Evolutionary conservation across 345 rosid genomes (phyloP), one percentile per base, ranked within the genome.

Genomic region (Gossypium longicalyx): DNA sequence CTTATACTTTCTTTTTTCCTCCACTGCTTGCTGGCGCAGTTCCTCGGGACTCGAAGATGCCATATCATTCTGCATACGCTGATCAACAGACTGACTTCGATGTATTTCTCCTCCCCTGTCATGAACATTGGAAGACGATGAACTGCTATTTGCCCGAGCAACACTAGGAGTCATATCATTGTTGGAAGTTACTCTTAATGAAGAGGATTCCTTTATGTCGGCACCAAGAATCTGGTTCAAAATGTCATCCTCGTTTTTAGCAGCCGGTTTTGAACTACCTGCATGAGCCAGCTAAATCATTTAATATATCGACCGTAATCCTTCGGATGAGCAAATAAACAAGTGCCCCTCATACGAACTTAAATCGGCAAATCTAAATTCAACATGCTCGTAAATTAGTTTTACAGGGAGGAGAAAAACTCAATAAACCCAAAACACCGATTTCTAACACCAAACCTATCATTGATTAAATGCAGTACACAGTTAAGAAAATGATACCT

Each of bases 1-100:
- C 81, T 81, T 95, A 66, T 90, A 86, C 83, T 80, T 89, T 79
- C 79, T 87, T 77, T 89, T 93, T 77, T 91, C 97, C 70, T 93
- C 91, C 47, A 84, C 67, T 20, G 99, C 98, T 72, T 75, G 90
- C 70, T 83, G 88, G 20, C 92, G 94, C 80, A 95, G 68, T 64
- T 87, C 90, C 63, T 88, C 97, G 25, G 93, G 92, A 78, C 82
- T 88, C 23, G 67, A 48, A 38, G 87, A 77, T 49, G 74, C 82
- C 27, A 73, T 59, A 67, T 80, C 90, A 59, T 62, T 76, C 49
- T 75, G 75, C 9, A 67, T 34, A 69, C 16, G 47, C 56, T 68
- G 85, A 71, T 77, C 85, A 74, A 61, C 73, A 47, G 86, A 79
- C 51, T 41, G 74, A 72, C 76, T 77, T 44, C 71, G 72, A 52